Evolutionary conservation across 2,329 filamentous ascomycete species (phyloP).

Genomic region (Fusarium armeniacum): DNA sequence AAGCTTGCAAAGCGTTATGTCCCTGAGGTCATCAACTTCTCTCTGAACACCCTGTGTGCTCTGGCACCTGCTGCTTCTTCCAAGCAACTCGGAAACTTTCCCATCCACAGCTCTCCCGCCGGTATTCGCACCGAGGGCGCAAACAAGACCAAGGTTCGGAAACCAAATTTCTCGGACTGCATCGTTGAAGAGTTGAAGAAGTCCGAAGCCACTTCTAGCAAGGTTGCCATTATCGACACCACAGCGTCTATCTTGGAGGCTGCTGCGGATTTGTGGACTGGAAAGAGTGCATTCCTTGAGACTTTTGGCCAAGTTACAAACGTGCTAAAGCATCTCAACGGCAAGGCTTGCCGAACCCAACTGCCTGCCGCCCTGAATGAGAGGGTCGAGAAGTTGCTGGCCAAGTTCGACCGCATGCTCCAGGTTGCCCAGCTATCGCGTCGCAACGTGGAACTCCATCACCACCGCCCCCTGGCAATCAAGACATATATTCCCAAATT

Average conservation of each 20-base stretch:
- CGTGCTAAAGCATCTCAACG: constrained; percentile 72
- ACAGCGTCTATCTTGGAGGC: constrained; percentile 75
- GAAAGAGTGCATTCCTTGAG: constrained; percentile 81
- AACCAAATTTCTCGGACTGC: constrained; percentile 73
- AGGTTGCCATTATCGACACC: constrained; percentile 72
- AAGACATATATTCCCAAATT: constrained; percentile 93
- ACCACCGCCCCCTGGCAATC: constrained; percentile 90
- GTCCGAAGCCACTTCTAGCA: constrained; percentile 55
- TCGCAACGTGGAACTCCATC: constrained; percentile 86
- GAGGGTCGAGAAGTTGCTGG: constrained; percentile 58
- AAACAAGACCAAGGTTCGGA: constrained; percentile 60
- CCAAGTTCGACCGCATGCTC: constrained; percentile 68
- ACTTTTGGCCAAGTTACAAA: constrained; percentile 76
- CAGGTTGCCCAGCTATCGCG: constrained; percentile 74
- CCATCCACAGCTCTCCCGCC: constrained; percentile 68
- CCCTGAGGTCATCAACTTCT: constrained; percentile 88
- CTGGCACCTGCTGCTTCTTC: constrained; percentile 70
- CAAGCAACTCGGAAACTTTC: constrained; percentile 68
- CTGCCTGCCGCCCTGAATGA: constrained; percentile 62
- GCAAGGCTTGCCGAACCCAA: constrained; percentile 65
- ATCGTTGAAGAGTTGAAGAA: constrained; percentile 55
- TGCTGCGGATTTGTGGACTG: constrained; percentile 80
- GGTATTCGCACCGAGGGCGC: constrained; percentile 65
- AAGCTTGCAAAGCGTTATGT: constrained; percentile 86
- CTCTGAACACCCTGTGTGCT: constrained; percentile 78